These are phyloP conservation scores for Arthrobotrys sphaeroides DNA, from an alignment of 2,329 filamentous ascomycete species.

Conservation along the genomic window DNA sequence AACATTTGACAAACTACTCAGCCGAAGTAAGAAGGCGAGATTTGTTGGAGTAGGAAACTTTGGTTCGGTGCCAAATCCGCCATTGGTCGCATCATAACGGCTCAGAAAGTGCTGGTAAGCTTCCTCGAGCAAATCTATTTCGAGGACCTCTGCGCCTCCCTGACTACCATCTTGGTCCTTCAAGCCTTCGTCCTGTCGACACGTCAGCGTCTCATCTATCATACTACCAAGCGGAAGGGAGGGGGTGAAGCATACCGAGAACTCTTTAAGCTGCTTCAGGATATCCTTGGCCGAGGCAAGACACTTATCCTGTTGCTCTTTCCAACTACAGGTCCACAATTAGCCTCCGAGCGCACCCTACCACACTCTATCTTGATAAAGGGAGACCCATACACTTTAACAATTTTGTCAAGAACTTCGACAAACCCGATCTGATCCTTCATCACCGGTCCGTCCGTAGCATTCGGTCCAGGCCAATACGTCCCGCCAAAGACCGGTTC, in stretches of 20 bases:
- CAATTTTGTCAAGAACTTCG: conserved; percentile 81
- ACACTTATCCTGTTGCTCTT: conserved; percentile 82
- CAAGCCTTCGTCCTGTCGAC: conserved; percentile 56
- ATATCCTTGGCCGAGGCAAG: conserved; percentile 85
- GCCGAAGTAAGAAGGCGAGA: conserved; percentile 79
- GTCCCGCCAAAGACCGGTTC: conserved; percentile 96
- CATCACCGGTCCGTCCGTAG: conserved; percentile 61
- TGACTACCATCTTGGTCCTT: conserved; percentile 55
- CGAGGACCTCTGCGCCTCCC: conserved; percentile 73
- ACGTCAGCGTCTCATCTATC: neutral
- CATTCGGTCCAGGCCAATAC: conserved; percentile 87
- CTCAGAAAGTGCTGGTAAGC: conserved; percentile 81
- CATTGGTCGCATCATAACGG: conserved; percentile 80
- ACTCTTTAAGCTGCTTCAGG: conserved; percentile 80
- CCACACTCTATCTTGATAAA: neutral
- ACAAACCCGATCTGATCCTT: conserved; percentile 79
- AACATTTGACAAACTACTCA: conserved; percentile 75
- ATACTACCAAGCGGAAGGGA: neutral
- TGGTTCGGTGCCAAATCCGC: conserved; percentile 80
- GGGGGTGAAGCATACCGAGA: conserved; percentile 74
- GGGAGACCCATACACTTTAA: conserved; percentile 63
- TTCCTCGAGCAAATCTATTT: conserved; percentile 90
- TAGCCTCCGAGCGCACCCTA: neutral
- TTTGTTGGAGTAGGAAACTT: conserved; percentile 93
- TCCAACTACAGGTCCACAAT: conserved; percentile 67